Percentiles rank a stretch among this genome's conserved stretches.
Evolutionary conservation across 805 yeast species (phyloP).

Genomic region (Debaryomyces tyrocola): DNA sequence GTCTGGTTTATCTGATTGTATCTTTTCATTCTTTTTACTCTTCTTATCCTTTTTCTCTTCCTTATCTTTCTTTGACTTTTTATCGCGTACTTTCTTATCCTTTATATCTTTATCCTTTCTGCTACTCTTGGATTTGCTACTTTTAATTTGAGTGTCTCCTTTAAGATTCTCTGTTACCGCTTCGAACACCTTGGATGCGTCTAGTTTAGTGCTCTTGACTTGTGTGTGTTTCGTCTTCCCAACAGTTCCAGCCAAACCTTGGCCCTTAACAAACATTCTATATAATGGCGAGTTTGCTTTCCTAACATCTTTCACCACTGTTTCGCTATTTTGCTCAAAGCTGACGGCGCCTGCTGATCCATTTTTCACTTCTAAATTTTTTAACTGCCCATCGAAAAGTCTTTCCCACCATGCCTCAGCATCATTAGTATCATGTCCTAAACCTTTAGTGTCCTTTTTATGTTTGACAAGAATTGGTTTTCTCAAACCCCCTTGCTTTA

Average conservation of each 20-base stretch:
- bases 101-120: conserved; percentile 11
- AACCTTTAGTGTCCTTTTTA: conserved; percentile 85
- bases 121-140: conserved; percentile 3
- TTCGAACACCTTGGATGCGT: conserved; percentile 10
- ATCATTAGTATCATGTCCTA: conserved; percentile 77
- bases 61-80: conserved; percentile 18
- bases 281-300: conserved; percentile 72
- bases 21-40: conserved; percentile 10
- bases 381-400: conserved; percentile 89
- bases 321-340: conserved; percentile 53
- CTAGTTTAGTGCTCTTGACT: conserved; percentile 13
- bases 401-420: conserved; percentile 97
- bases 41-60: conserved; percentile 16
- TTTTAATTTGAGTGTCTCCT: conserved; percentile 12
- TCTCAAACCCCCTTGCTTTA: conserved; percentile 73
- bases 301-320: conserved; percentile 46
- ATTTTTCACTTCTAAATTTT: conserved; percentile 61
- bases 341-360: conserved; percentile 36
- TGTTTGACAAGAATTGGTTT: conserved; percentile 89
- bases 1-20: conserved; percentile 8
- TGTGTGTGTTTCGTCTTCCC: conserved; percentile 35
- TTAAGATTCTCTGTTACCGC: neutral
- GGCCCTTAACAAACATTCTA: conserved; percentile 84
- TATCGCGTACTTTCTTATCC: conserved; percentile 13
- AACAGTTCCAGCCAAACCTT: conserved; percentile 76